A percentile compares a stretch with the other conserved stretches of the same genome.
These are phyloP conservation scores for Camelina neglecta DNA, from an alignment of 345 rosid species.

Conservation along the genomic window DNA sequence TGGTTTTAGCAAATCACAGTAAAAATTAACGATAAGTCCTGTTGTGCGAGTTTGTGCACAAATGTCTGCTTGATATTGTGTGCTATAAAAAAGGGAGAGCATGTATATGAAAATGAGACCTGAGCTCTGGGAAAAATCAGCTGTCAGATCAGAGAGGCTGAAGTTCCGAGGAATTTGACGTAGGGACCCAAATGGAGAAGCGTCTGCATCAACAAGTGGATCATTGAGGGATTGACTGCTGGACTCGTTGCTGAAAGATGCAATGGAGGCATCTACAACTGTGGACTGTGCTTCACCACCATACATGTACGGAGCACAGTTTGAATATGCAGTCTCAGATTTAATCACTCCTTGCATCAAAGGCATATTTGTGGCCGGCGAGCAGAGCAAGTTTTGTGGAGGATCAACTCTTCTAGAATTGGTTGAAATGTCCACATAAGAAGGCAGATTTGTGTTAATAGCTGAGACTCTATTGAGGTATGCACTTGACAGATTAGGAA, in stretches of 20 bases:
- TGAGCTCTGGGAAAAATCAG: constrained; percentile 81
- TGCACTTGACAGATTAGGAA: constrained; percentile 51
- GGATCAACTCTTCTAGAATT: constrained; percentile 62
- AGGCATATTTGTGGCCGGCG: constrained; percentile 54
- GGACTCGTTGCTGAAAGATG: constrained; percentile 81
- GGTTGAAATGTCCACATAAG: constrained; percentile 61
- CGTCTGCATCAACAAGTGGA: constrained; percentile 66
- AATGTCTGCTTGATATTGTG: background rate
- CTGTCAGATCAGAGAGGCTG: constrained; percentile 88
- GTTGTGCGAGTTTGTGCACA: background rate
- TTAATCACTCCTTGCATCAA: constrained; percentile 71
- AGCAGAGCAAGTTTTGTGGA: constrained; percentile 54
- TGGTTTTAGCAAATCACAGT: constrained; percentile 37
- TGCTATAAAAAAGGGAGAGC: background rate
- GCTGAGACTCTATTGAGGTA: constrained; percentile 67
- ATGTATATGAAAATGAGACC: constrained; percentile 49
- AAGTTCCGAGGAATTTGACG: constrained; percentile 77
- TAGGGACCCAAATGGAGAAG: constrained; percentile 68
- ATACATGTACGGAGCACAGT: constrained; percentile 61
- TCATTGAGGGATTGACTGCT: constrained; percentile 69
- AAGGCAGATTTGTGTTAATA: constrained; percentile 52
- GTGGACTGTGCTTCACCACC: constrained; percentile 65
- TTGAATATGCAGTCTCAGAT: constrained; percentile 68
- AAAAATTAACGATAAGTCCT: background rate
- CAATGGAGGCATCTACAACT: constrained; percentile 62